Evolutionary conservation across 2,329 filamentous ascomycete genomes (phyloP).

Genomic region (Colletotrichum sublineola): DNA sequence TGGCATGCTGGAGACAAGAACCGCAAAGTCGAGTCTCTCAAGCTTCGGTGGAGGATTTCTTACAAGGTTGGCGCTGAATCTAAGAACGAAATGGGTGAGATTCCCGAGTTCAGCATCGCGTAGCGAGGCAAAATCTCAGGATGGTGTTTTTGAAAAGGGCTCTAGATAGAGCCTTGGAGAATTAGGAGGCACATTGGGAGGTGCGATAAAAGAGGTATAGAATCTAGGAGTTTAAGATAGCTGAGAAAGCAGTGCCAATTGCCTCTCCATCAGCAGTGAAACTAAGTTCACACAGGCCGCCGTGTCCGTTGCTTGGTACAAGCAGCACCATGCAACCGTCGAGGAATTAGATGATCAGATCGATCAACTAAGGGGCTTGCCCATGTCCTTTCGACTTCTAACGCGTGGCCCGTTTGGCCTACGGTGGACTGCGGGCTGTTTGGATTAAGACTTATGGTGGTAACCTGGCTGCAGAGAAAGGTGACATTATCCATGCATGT

Average conservation of each 20-base stretch:
- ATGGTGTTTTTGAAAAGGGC: not conserved
- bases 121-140: conserved; percentile 51
- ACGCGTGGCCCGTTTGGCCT: not conserved
- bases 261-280: conserved; percentile 11
- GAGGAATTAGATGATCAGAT: not conserved
- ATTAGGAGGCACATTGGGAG: not conserved
- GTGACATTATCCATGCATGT: no score
- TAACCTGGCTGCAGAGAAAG: not conserved
- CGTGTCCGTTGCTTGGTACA: conserved; percentile 1
- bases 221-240: conserved; percentile 26
- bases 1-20: conserved; percentile 77
- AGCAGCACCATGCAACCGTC: not conserved
- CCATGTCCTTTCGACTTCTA: not conserved
- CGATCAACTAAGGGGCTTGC: not conserved
- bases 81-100: conserved; percentile 86
- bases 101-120: conserved; percentile 81
- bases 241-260: conserved; percentile 3
- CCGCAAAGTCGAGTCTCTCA: conserved; percentile 81
- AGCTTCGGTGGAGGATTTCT: conserved; percentile 89
- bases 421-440: not conserved
- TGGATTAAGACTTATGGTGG: not conserved
- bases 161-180: conserved; percentile 12
- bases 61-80: conserved; percentile 78
- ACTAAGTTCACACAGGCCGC: conserved; percentile 13
- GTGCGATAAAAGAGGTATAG: conserved; percentile 23